Evolutionary conservation across 1,139 yeast species (phyloP), one percentile per base, ranked within the genome.

Genomic region (Kodamaea fungicola): DNA sequence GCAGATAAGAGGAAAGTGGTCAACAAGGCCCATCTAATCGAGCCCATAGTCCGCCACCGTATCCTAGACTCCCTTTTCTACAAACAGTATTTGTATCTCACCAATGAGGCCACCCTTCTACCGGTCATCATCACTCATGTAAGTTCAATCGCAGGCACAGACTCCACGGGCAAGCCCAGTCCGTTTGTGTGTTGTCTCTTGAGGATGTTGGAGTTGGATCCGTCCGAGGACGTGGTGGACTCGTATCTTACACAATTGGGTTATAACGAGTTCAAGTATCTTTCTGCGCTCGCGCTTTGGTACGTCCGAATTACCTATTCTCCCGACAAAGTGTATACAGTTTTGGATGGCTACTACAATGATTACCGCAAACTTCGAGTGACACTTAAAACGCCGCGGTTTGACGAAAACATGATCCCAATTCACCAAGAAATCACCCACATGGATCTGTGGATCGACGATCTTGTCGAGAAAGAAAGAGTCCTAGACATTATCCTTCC

Each of bases 11-110:
- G 58, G n/a, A 46, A 46, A 12, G 55, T 53, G 25, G 34, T 69
- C 26, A 78, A 78, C 49, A 77, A 80, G 29, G 76, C 80, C 0
- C 55, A 69, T 39, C 58, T 81, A 30, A 62, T 84, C 5, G 92
- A 83, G 51, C 80, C 83, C 41, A 83, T 85, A 42, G 62, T 80
- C 22, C 64, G 89, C 37, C 88, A 83, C 47, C 62, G 86, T 28
- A 79, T 84, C 7, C 74, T 75, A 36, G 90, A 82, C 47, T 76
- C 85, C 2, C 51, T 80, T 6, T 85, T 83, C 55, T 84, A 84
- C 75, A 81, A 83, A 44, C 79, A 76, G 46, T 64, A 74, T 42
- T 76, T 86, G 39, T 77, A 73, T 45, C 71, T 77, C 12, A 66
- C 85, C 39, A 78, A 80, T 43, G 81, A 62, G 52, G 77, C 59